phyloP scores from a whole-genome alignment of 352 stramenopile genomes.

The Blastocystis sp. region DNA sequence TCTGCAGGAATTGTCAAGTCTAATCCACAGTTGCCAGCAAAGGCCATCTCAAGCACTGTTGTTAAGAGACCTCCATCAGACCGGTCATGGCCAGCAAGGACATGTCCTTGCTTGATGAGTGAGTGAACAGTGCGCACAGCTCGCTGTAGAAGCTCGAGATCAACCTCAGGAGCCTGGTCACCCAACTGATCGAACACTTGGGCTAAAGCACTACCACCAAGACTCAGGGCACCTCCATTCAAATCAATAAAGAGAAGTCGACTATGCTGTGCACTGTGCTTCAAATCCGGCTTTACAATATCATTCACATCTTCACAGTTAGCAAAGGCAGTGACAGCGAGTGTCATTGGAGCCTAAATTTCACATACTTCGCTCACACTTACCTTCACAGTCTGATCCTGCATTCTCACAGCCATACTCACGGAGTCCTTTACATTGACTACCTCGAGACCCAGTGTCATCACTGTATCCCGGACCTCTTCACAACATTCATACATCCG shows the following conservation, averaged over 20 bases:
- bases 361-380: background rate
- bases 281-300: slow-evolving; percentile 95
- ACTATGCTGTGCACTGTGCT: slow-evolving; percentile 77
- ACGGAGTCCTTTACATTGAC: slow-evolving; percentile 98
- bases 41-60: slow-evolving; percentile 95
- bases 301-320: slow-evolving; percentile 91
- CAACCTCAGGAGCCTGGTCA: slow-evolving; percentile 83
- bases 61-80: slow-evolving; percentile 94
- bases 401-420: slow-evolving; percentile 91
- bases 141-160: slow-evolving; percentile 85
- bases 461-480: slow-evolving; percentile 89
- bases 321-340: slow-evolving; percentile 95
- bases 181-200: slow-evolving; percentile 83
- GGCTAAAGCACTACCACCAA: slow-evolving; percentile 91
- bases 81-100: slow-evolving; percentile 95
- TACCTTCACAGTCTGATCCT: slow-evolving; percentile 89
- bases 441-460: slow-evolving; percentile 89
- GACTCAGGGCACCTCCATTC: slow-evolving; percentile 74
- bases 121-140: slow-evolving; percentile 70
- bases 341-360: slow-evolving; percentile 83
- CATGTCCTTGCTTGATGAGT: slow-evolving; percentile 81
- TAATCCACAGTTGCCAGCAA: slow-evolving; percentile 94
- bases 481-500: slow-evolving; percentile 97
- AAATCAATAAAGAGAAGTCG: slow-evolving; percentile 92
- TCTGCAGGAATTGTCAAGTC: slow-evolving; percentile 75